A percentile compares a stretch with the other conserved stretches of the same genome.
Conservation (phyloP, 257 asterid genomes). For the Capsicum baccatum region DNA sequence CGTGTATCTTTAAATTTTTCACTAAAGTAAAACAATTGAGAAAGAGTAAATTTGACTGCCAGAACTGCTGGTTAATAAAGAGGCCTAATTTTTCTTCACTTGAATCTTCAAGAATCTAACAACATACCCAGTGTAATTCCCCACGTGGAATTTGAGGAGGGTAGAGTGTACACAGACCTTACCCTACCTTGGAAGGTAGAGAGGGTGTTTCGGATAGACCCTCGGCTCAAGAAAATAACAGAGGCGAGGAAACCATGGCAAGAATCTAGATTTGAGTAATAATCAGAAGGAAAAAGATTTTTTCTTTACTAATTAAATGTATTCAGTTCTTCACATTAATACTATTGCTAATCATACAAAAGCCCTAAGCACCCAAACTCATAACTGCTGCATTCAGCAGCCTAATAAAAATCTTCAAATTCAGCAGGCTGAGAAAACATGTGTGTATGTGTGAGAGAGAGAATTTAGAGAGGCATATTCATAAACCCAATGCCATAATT, state of each 20-base stretch:
- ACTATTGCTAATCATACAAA: not conserved
- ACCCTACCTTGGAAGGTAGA: no score
- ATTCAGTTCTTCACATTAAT: conserved; percentile 20
- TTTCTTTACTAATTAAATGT: not conserved
- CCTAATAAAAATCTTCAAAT: not conserved
- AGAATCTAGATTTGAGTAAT: not conserved
- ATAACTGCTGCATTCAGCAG: not conserved
- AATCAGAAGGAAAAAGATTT: not conserved
- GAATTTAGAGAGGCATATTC: not conserved
- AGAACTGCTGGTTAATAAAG: not conserved
- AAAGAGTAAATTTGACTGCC: not conserved
- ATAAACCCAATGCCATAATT: not conserved
- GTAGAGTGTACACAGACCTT: no score
- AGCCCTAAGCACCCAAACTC: conserved; percentile 7
- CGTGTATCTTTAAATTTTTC: not conserved
- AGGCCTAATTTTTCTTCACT: not conserved
- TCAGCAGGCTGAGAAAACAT: not conserved
- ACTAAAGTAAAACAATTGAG: not conserved
- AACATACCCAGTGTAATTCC: no score
- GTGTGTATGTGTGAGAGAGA: not conserved
- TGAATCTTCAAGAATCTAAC: not conserved
- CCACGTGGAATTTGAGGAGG: no score
- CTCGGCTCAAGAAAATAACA: no score
- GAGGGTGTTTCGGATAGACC: no score
- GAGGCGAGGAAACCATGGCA: no score